phyloP scores from a whole-genome alignment of 1,284 basidiomycete species.

The Fomes fomentarius region DNA sequence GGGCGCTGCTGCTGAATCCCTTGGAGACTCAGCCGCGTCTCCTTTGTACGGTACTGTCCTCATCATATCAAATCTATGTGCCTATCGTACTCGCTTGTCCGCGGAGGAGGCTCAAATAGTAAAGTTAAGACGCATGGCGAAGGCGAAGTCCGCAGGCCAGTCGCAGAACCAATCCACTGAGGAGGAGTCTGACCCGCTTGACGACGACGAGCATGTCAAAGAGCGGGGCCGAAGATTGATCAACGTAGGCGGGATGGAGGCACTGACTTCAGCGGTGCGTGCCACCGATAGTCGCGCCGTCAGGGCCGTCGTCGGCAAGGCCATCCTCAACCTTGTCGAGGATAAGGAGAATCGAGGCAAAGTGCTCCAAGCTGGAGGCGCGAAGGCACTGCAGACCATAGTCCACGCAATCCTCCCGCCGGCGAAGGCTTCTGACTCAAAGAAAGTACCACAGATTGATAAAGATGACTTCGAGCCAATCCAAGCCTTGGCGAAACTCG shows the following conservation, averaged over 20 bases:
- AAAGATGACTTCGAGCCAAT: constrained; percentile 65
- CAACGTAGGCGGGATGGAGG: constrained; percentile 62
- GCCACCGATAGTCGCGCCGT: constrained; percentile 60
- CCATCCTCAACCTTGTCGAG: constrained; percentile 76
- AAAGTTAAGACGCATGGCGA: constrained; percentile 76
- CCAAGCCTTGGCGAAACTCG: constrained; percentile 91
- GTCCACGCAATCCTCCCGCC: constrained; percentile 46
- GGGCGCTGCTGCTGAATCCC: constrained; percentile 29
- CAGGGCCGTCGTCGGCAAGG: constrained; percentile 51
- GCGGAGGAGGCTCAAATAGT: constrained; percentile 83
- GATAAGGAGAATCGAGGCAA: constrained; percentile 77
- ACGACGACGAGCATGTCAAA: constrained; percentile 68
- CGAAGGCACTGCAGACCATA: constrained; percentile 70
- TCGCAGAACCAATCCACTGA: constrained; percentile 35
- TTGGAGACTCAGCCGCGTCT: constrained; percentile 45
- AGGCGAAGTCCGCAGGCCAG: constrained; percentile 31
- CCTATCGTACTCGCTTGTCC: constrained; percentile 69
- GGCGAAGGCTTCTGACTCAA: constrained; percentile 25
- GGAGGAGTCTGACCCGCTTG: constrained; percentile 40
- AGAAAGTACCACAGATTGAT: constrained; percentile 39
- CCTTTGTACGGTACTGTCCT: constrained; percentile 78
- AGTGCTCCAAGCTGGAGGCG: constrained; percentile 85
- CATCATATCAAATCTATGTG: constrained; percentile 75
- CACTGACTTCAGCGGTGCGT: constrained; percentile 61
- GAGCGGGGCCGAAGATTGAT: constrained; percentile 60